These are phyloP conservation scores for Hanseniaspora mollemarum DNA, from an alignment of 805 yeast genomes.

Conservation along the genomic window DNA sequence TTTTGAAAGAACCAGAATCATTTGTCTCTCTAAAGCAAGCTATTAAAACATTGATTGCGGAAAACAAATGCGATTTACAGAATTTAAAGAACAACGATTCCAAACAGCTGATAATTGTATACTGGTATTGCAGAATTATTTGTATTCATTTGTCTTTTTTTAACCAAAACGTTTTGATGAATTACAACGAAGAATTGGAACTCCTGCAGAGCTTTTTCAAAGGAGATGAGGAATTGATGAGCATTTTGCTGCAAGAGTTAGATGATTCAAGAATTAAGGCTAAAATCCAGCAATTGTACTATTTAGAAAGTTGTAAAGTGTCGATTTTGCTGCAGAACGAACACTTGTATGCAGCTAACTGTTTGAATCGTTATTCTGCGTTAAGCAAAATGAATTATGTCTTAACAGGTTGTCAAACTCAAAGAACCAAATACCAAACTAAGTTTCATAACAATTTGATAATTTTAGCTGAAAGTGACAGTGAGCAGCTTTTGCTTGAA, in stretches of 20 bases:
- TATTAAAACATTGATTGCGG: neutral
- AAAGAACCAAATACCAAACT: constrained; percentile 71
- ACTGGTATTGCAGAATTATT: constrained; percentile 70
- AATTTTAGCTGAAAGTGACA: constrained; percentile 51
- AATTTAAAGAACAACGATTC: constrained; percentile 35
- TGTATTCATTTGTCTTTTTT: constrained; percentile 46
- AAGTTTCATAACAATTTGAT: constrained; percentile 61
- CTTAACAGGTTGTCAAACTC: constrained; percentile 80
- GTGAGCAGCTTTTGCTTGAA: constrained; percentile 17
- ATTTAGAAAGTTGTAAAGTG: constrained; percentile 58
- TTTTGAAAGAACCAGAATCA: constrained; percentile 41
- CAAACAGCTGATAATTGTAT: constrained; percentile 32
- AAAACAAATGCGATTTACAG: constrained; percentile 30
- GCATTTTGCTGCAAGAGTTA: constrained; percentile 28
- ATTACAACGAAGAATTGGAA: constrained; percentile 36
- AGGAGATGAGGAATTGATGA: constrained; percentile 33
- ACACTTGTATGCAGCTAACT: constrained; percentile 40
- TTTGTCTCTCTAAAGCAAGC: constrained; percentile 23
- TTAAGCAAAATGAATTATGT: constrained; percentile 51
- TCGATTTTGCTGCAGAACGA: constrained; percentile 55
- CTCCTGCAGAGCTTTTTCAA: constrained; percentile 24
- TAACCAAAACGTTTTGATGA: constrained; percentile 30
- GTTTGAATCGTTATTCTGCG: constrained; percentile 44
- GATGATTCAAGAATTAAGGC: constrained; percentile 28
- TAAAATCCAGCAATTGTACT: constrained; percentile 36